Base-by-base conservation (phyloP, 23 red algal genomes). In the Pyropia yezoensis region DNA sequence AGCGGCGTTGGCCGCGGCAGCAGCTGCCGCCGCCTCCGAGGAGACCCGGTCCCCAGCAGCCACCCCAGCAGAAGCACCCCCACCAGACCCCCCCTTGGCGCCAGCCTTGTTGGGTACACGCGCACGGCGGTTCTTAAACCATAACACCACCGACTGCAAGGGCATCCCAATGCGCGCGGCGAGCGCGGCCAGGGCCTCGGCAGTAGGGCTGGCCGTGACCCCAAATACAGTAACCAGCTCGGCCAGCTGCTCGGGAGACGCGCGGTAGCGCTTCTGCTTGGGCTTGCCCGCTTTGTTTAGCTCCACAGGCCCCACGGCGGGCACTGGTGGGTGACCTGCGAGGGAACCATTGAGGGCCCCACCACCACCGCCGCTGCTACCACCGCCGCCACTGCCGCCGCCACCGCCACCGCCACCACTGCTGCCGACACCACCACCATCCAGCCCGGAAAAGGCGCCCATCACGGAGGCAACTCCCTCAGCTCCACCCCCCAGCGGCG, bases 71-170 rank as follows among this genome's bases (percentile, higher is more conserved):
- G 63, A 27, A 26, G 57, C 39, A 13, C 6, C 39, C 3, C 39
- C 39, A 0, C 39, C 11, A 47, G 4, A 52, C 18, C 47, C 52
- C 5, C 71, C 54, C 54, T 87, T 87, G 32, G 75, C 70, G 23
- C 65, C 68, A 34, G 58, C 59, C 58, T 84, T 84, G 57, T 87
- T 71, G 53, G 82, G 82, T 24, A 87, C 82, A 3, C 82, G 62
- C 18, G 82, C 82, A 22, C 82, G 70, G 1, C 82, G 61, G 61
- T 87, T 87, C 64, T 87, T 87, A 72, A 87, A 87, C 82, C 82
- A 87, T 18, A 87, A 65, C 34, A 87, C 65, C 25, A 70, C 82
- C 27, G 59, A 67, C 53, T 87, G 82, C 18, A 58, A 25, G 50
- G 82, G 82, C 82, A 87, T 87, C 57, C 61, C 56, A 53, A 87